These are phyloP conservation scores for Exophiala spinifera DNA, from an alignment of 2,329 filamentous ascomycete genomes.

Conservation along the genomic window DNA sequence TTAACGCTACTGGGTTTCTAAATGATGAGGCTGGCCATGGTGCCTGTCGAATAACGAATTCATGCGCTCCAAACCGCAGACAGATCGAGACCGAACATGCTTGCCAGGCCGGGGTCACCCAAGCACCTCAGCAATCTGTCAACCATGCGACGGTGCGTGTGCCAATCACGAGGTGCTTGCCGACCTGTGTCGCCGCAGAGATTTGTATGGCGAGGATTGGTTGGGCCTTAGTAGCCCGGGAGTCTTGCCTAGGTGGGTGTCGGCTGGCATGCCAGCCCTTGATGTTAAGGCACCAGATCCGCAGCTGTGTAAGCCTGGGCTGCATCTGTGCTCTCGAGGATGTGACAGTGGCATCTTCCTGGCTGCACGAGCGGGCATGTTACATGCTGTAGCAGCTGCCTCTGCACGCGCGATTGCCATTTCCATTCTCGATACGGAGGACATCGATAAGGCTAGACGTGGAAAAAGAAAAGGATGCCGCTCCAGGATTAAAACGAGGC, in stretches of 20 bases:
- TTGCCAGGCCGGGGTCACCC: slow-evolving; percentile 8
- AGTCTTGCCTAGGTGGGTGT: neutral
- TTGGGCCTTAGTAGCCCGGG: neutral
- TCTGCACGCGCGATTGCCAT: no score
- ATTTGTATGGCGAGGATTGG: neutral
- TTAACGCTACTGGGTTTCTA: neutral
- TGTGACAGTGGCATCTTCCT: neutral
- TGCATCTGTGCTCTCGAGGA: neutral
- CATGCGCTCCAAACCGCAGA: neutral
- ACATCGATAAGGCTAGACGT: no score
- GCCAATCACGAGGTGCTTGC: slow-evolving; percentile 23
- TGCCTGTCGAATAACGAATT: neutral
- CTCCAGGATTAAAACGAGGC: no score
- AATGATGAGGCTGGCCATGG: neutral
- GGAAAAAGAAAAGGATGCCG: no score
- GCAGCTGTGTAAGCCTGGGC: neutral
- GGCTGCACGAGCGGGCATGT: no score
- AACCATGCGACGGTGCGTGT: slow-evolving; percentile 21
- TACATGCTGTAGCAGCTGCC: no score
- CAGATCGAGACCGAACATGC: neutral
- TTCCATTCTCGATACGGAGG: no score
- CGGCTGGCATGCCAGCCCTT: neutral
- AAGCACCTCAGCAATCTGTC: slow-evolving; percentile 20
- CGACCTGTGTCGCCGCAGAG: slow-evolving; percentile 13
- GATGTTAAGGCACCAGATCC: neutral